phyloP scores from a whole-genome alignment of 2,329 filamentous ascomycete species.

The Paracamarosporium sp. region DNA sequence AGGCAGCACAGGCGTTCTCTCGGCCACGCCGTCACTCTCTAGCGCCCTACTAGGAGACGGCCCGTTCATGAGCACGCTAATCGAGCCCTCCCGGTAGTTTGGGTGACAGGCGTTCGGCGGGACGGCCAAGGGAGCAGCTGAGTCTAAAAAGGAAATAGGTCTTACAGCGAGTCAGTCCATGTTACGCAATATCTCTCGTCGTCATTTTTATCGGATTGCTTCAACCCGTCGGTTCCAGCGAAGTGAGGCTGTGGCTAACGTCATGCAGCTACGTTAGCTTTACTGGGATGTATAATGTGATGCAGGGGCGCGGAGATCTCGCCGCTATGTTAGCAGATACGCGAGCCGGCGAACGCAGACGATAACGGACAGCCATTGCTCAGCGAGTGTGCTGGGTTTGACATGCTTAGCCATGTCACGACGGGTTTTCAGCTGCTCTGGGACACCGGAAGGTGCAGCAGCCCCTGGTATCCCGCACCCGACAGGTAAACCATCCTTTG shows the following conservation, averaged over 20 bases:
- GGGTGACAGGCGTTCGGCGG: conserved; percentile 1
- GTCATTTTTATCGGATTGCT: not conserved
- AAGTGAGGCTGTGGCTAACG: not conserved
- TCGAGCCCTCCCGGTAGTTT: not conserved
- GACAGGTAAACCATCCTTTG: not conserved
- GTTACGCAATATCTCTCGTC: not conserved
- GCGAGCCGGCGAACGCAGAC: conserved; percentile 1
- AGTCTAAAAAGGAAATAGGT: conserved; percentile 4
- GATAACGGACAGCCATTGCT: not conserved
- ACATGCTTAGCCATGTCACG: not conserved
- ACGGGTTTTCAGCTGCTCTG: not conserved
- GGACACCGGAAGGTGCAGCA: not conserved
- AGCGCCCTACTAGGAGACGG: not conserved
- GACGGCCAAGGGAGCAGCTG: not conserved
- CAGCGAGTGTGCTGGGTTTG: not conserved
- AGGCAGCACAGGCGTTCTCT: not conserved
- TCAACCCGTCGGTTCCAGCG: not conserved
- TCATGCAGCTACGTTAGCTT: conserved; percentile 10
- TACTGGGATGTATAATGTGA: not conserved
- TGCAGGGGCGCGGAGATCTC: not conserved
- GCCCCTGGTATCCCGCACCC: not conserved
- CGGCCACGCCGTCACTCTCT: not conserved
- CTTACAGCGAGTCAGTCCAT: not conserved
- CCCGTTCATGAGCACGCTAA: not conserved
- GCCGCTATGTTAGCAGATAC: conserved; percentile 1